These are phyloP conservation scores for Aspergillus sp. DNA, from an alignment of 2,329 filamentous ascomycete species.

Conservation along the genomic window DNA sequence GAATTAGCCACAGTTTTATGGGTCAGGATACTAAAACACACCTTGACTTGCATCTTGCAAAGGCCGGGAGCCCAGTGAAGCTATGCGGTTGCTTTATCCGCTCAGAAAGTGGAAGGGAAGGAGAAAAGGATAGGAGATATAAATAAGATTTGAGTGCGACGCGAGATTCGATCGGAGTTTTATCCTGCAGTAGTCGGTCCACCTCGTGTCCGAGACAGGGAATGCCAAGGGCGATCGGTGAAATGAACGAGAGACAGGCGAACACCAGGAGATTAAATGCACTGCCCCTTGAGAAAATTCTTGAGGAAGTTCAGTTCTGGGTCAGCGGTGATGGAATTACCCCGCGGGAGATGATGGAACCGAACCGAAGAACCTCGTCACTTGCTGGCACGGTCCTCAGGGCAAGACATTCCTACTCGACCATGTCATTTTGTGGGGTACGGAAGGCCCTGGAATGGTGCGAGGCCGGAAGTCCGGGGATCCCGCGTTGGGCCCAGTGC, in stretches of 20 bases:
- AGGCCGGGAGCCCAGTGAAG: constrained; percentile 7
- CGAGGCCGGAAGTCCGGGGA: neutral
- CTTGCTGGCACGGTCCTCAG: neutral
- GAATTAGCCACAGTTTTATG: neutral
- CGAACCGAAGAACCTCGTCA: neutral
- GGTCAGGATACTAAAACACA: neutral
- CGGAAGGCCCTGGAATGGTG: neutral
- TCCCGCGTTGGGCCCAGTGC: neutral
- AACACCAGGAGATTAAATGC: neutral
- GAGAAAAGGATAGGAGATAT: neutral
- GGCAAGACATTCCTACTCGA: neutral
- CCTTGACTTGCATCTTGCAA: constrained; percentile 19
- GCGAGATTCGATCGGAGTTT: constrained; percentile 4
- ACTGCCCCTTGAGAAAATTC: neutral
- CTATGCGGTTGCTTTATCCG: neutral
- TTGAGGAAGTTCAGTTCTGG: neutral
- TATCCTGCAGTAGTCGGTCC: constrained; percentile 1
- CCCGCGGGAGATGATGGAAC: neutral
- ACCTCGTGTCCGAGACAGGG: constrained; percentile 10
- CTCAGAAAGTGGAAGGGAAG: neutral
- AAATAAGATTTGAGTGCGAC: neutral
- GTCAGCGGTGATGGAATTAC: neutral
- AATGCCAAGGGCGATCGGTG: constrained; percentile 10
- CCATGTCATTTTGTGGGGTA: neutral
- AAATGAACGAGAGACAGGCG: constrained; percentile 4